These are phyloP conservation scores for Coemansia sp. DNA, from an alignment of 192 early-diverging fungal species.

Conservation along the genomic window DNA sequence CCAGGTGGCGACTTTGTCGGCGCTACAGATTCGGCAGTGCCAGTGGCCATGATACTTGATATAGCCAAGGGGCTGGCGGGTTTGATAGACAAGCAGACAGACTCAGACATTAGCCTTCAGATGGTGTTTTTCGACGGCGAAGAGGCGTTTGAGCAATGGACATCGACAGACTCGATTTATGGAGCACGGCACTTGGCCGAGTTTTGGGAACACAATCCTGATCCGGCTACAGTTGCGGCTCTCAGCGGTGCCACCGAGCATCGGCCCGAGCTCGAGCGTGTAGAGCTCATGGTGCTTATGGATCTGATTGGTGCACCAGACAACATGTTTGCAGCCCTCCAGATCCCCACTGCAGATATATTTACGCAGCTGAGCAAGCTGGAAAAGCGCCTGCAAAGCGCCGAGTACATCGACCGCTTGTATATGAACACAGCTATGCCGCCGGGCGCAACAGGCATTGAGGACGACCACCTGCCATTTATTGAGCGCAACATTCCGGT, in stretches of 20 bases:
- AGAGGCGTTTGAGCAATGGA: conserved; percentile 83
- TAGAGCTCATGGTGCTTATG: conserved; percentile 83
- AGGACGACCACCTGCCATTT: conserved; percentile 93
- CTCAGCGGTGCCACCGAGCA: conserved; percentile 22
- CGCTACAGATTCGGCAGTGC: conserved; percentile 87
- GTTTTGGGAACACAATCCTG: conserved; percentile 65
- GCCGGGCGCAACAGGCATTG: conserved; percentile 49
- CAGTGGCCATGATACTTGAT: conserved; percentile 88
- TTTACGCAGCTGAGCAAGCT: conserved; percentile 69
- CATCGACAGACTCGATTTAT: conserved; percentile 79
- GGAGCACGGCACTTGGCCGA: conserved; percentile 83
- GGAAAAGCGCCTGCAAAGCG: conserved; percentile 60
- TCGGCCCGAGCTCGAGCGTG: conserved; percentile 58
- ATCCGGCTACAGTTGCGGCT: conserved; percentile 36
- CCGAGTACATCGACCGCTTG: conserved; percentile 36
- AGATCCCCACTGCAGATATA: conserved; percentile 59
- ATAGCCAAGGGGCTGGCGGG: conserved; percentile 68
- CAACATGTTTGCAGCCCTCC: conserved; percentile 51
- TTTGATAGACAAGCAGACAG: conserved; percentile 52
- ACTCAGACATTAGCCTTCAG: conserved; percentile 66
- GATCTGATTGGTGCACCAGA: conserved; percentile 75
- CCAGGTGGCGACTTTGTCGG: conserved; percentile 68
- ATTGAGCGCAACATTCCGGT: conserved; percentile 72
- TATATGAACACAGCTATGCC: conserved; percentile 26
- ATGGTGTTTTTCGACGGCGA: conserved; percentile 98